A percentile compares a stretch with the other conserved stretches of the same genome.
phyloP scores from a whole-genome alignment of 192 early-diverging fungal species.

The Gaertneriomyces sp. region DNA sequence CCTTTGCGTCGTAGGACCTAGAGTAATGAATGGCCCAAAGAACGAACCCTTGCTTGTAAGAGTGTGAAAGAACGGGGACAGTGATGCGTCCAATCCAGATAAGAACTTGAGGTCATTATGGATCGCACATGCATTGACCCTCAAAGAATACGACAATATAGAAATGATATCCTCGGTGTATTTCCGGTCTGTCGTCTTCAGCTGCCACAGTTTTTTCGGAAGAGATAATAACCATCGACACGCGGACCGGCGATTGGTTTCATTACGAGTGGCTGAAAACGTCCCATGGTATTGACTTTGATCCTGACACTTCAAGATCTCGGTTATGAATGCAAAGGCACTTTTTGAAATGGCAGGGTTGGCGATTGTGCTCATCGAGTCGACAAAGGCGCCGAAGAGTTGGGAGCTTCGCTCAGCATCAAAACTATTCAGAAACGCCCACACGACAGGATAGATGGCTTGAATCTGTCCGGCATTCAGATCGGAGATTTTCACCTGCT shows the following conservation, averaged over 20 bases:
- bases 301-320: no score
- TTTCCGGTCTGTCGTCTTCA: constrained; percentile 14
- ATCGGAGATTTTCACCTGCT: neutral
- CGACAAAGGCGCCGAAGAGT: neutral
- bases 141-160: constrained; percentile 7
- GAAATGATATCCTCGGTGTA: constrained; percentile 19
- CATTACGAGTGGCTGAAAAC: no score
- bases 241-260: no score
- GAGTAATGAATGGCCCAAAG: constrained; percentile 24
- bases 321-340: no score
- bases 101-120: neutral
- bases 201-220: constrained; percentile 25
- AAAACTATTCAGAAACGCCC: constrained; percentile 20
- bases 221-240: constrained; percentile 13
- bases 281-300: no score
- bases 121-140: constrained; percentile 6
- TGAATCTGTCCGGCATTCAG: constrained; percentile 12
- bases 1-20: constrained; percentile 4
- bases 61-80: constrained; percentile 22
- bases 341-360: no score
- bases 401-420: neutral
- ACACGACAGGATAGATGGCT: constrained; percentile 30
- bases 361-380: no score
- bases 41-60: constrained; percentile 17
- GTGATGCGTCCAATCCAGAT: neutral